phyloP scores from a whole-genome alignment of 108 stramenopile species.

The Nitzschia inconspicua region DNA sequence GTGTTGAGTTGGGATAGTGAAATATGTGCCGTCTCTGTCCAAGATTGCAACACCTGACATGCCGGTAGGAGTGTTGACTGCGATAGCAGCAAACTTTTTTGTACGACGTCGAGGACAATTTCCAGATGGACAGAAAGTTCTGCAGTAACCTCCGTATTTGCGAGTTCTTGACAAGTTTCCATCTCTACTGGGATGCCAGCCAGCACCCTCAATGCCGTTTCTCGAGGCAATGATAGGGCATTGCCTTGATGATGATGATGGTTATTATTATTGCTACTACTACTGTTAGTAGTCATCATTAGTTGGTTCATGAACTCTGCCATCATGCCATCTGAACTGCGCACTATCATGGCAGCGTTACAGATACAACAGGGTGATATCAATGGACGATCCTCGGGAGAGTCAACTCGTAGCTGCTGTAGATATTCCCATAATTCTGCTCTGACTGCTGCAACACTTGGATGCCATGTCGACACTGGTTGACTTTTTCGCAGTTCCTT shows the following conservation, averaged over 20 bases:
- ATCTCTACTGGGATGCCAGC: constrained; percentile 27
- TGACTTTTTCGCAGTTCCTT: constrained; percentile 6
- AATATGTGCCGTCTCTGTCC: constrained; percentile 26
- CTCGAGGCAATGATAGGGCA: neutral
- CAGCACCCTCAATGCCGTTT: constrained; percentile 12
- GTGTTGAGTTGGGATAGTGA: constrained; percentile 33
- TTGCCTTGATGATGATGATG: no score
- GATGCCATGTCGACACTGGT: neutral
- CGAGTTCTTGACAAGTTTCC: constrained; percentile 18
- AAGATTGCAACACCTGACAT: constrained; percentile 23
- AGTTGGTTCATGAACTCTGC: constrained; percentile 19
- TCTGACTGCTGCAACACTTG: neutral
- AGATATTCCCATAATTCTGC: constrained; percentile 14
- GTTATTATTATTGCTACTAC: no score
- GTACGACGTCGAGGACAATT: constrained; percentile 16
- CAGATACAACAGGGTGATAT: constrained; percentile 25
- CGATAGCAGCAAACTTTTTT: neutral
- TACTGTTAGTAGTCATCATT: constrained; percentile 5
- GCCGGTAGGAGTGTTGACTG: constrained; percentile 8
- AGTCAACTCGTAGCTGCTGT: neutral
- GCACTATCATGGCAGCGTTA: constrained; percentile 15
- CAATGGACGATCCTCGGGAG: neutral
- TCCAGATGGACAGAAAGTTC: constrained; percentile 20
- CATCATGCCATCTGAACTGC: constrained; percentile 7
- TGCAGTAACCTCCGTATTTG: constrained; percentile 11